Base-by-base conservation (phyloP, 2,329 filamentous ascomycete species). In the Colletotrichum sp. region DNA sequence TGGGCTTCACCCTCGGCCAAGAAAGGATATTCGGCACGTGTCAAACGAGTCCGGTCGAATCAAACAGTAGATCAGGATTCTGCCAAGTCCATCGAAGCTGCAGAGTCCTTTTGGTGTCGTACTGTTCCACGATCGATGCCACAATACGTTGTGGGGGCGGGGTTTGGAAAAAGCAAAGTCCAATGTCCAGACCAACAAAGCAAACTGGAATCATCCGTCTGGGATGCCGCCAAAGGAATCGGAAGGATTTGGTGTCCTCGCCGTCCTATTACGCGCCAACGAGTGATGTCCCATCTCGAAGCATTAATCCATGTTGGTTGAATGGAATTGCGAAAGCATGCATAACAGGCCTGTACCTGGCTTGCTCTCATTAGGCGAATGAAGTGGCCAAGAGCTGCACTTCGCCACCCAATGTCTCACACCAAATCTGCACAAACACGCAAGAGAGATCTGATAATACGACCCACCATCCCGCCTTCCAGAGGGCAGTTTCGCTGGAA, bases 361-460 rank as follows among this genome's bases (percentile, higher is more conserved):
- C 43, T 52, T 52, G 43, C 43, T 7, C 43, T 52, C 3, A 12
- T 52, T 52, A 52, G n/a, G 43, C n/a, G n/a, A 52, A 21, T 13
- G 12, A 7, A 24, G 6, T 21, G 74, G 75, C 75, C 77, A 77
- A 77, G 75, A 75, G 67, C 52, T 72, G 52, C 24, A 59, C 57
- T 32, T n/a, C 30, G 24, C 34, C 64, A n/a, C 57, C 3, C 16
- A 26, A 32, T 36, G 16, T 48, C 39, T 28, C 24, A n/a, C 32
- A 28, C 60, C 15, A 81, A 52, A 83, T 75, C n/a, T 76, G 80
- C 68, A 12, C 77, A 69, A 16, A 26, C n/a, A 24, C n/a, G 21
- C 15, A 16, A 18, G 18, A n/a, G 15, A 28, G 55, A 63, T 13
- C 32, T 18, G 21, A 28, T 34, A 16, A 18, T 52, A 36, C 64